Conservation (phyloP, 164 flowering plant species). For the Echeveria elegans region DNA sequence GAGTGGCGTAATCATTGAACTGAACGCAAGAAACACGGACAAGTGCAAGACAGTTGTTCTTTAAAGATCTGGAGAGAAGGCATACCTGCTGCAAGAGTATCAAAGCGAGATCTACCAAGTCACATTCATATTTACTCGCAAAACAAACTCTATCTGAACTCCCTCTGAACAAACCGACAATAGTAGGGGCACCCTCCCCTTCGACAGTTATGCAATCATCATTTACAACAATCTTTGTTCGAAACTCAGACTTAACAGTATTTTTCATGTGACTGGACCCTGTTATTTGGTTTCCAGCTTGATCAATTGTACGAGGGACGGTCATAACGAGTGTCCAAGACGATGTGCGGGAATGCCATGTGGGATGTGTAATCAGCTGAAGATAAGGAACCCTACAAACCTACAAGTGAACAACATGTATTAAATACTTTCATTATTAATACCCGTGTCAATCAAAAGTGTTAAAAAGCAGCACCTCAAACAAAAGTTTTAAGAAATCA, state of each 20-base stretch:
- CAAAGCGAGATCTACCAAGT: constrained; percentile 67
- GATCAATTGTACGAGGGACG: constrained; percentile 61
- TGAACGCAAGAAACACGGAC: neutral
- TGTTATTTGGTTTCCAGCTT: constrained; percentile 26
- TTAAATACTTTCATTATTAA: too few relatives aligned
- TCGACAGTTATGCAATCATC: constrained; percentile 76
- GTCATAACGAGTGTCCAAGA: constrained; percentile 79
- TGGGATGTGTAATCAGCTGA: constrained; percentile 68
- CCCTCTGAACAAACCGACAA: constrained; percentile 60
- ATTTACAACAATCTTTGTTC: constrained; percentile 64
- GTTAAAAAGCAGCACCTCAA: too few relatives aligned
- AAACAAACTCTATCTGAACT: constrained; percentile 36
- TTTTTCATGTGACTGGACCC: constrained; percentile 22
- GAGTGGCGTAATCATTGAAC: neutral
- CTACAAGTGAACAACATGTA: constrained; percentile 21
- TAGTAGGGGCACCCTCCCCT: constrained; percentile 90
- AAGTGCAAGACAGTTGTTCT: neutral
- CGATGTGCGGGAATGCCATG: constrained; percentile 91
- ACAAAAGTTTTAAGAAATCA: too few relatives aligned
- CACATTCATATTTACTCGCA: constrained; percentile 58
- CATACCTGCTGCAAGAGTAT: constrained; percentile 85
- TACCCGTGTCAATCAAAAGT: too few relatives aligned
- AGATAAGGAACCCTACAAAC: constrained; percentile 57
- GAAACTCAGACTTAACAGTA: constrained; percentile 47
- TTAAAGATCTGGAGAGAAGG: neutral